These are phyloP conservation scores for Geotrichum siamense DNA, from an alignment of 1,139 yeast genomes.

Conservation along the genomic window DNA sequence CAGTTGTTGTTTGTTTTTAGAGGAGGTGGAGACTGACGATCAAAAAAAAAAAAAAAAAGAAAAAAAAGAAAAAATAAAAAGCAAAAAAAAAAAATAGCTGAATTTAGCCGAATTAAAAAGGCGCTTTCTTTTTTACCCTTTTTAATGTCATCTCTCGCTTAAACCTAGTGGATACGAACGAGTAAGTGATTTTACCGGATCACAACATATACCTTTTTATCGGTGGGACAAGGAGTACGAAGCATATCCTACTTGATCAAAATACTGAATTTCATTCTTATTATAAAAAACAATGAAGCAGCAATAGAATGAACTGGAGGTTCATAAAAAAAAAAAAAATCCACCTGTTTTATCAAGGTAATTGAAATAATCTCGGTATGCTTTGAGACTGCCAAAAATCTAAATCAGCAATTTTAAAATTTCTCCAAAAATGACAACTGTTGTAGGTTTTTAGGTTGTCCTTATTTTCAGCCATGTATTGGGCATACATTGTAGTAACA, in stretches of 20 bases:
- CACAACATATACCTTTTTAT: no score
- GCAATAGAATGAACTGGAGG: constrained; percentile 89
- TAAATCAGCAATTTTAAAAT: constrained; percentile 72
- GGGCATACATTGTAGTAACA: constrained; percentile 73
- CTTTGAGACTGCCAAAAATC: constrained; percentile 65
- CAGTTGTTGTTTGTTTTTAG: no score
- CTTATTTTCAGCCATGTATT: constrained; percentile 54
- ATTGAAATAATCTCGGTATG: constrained; percentile 62
- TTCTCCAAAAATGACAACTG: constrained; percentile 84
- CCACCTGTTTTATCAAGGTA: constrained; percentile 74
- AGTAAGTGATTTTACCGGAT: no score
- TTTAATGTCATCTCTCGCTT: no score
- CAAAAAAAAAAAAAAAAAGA: no score
- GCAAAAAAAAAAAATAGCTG: no score
- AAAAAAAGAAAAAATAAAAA: no score
- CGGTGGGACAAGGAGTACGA: no score
- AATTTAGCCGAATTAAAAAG: no score
- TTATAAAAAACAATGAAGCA: constrained; percentile 65
- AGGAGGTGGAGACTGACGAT: no score
- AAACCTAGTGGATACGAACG: no score
- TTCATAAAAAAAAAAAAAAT: constrained; percentile 87
- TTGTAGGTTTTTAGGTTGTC: constrained; percentile 54
- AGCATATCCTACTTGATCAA: constrained; percentile 78
- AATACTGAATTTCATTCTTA: constrained; percentile 61
- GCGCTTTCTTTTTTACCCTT: no score